Evolutionary conservation across 2,329 filamentous ascomycete genomes (phyloP).

Genomic region (Arthrobotrys sphaeroides): DNA sequence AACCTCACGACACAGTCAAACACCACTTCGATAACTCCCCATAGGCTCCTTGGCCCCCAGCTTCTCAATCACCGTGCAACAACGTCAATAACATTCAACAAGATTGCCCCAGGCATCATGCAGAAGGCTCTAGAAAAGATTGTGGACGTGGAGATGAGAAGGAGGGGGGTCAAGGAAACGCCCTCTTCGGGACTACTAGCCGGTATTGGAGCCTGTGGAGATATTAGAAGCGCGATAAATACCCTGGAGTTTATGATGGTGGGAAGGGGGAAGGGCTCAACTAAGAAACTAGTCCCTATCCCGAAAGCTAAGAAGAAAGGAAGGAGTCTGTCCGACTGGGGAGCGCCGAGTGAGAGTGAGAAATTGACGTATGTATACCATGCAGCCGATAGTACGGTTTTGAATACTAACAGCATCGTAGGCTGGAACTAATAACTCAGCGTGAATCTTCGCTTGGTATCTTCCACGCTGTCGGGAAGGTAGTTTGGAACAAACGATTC

Average conservation of each 20-base stretch:
- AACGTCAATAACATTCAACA: constrained; percentile 88
- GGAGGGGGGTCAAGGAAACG: constrained; percentile 19
- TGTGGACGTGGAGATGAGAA: constrained; percentile 76
- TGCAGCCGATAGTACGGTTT: neutral
- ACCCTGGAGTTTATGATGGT: constrained; percentile 81
- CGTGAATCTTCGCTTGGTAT: constrained; percentile 90
- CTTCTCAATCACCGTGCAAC: constrained; percentile 83
- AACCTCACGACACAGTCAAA: constrained; percentile 89
- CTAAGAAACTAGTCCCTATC: neutral
- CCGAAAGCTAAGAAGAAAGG: constrained; percentile 73
- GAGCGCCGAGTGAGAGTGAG: constrained; percentile 73
- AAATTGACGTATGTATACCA: constrained; percentile 83
- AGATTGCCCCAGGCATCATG: constrained; percentile 85
- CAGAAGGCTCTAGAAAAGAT: constrained; percentile 83
- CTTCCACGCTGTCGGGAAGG: constrained; percentile 94
- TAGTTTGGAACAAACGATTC: constrained; percentile 85
- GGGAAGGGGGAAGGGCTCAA: constrained; percentile 48
- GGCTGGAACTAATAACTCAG: constrained; percentile 46
- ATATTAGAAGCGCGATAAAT: constrained; percentile 90
- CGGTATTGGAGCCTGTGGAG: constrained; percentile 80
- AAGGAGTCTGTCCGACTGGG: constrained; percentile 71
- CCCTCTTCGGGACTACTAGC: constrained; percentile 29
- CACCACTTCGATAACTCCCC: constrained; percentile 74
- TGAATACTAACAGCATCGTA: constrained; percentile 10
- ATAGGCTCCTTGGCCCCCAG: constrained; percentile 85